Conservation (phyloP, 495 filamentous ascomycete species). For the Hyaloscypha bicolor region DNA sequence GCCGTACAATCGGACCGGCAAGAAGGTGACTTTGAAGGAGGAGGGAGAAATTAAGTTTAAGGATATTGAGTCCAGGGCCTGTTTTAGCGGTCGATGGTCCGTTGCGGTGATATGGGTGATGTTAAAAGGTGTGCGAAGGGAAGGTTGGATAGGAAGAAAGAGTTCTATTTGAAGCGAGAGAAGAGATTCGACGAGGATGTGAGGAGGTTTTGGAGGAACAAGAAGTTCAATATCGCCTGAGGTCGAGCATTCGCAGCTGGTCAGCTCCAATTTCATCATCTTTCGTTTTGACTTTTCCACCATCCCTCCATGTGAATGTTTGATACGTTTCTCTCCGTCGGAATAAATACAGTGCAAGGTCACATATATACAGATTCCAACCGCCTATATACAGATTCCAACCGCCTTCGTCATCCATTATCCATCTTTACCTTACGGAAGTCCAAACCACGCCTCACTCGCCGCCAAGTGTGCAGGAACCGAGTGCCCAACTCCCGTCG, state of each 20-base stretch:
- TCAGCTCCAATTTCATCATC: background rate
- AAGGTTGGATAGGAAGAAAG: background rate
- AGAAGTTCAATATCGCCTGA: background rate
- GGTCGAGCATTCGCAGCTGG: too few relatives aligned
- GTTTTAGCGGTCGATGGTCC: background rate
- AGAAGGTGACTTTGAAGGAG: background rate
- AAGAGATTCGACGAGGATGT: background rate
- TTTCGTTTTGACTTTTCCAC: background rate
- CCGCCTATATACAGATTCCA: background rate
- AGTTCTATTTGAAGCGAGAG: background rate
- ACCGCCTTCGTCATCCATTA: background rate
- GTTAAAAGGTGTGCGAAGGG: background rate
- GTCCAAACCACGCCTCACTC: conserved; percentile 18
- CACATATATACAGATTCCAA: background rate
- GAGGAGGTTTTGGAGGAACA: background rate
- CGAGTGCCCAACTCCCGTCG: conserved; percentile 33
- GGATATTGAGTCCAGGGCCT: background rate
- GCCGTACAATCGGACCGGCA: background rate
- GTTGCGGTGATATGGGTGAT: background rate
- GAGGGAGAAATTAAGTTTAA: background rate
- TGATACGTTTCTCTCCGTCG: too few relatives aligned
- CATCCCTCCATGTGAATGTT: too few relatives aligned
- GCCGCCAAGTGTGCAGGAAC: conserved; percentile 22
- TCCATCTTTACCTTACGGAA: conserved; percentile 1
- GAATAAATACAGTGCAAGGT: background rate